Conservation (phyloP, 768 basidiomycete species). For the Boletus speciosus region DNA sequence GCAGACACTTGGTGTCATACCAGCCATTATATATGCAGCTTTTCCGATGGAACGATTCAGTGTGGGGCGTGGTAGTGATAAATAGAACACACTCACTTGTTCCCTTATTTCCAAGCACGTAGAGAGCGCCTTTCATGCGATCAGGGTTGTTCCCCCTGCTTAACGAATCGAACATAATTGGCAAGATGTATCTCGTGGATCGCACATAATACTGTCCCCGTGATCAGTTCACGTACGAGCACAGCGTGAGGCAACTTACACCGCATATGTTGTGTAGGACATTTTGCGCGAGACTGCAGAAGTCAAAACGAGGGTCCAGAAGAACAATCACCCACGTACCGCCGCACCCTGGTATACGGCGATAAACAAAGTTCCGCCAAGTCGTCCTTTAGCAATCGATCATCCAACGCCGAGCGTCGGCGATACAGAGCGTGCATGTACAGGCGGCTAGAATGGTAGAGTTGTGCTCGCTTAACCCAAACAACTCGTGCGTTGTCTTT, state of each 20-base stretch:
- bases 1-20: constrained; percentile 36
- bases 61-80: neutral
- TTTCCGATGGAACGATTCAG: constrained; percentile 10
- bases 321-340: constrained; percentile 42
- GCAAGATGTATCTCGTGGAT: constrained; percentile 64
- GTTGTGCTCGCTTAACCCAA: constrained; percentile 72
- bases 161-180: constrained; percentile 58
- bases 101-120: constrained; percentile 71
- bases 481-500: constrained; percentile 72
- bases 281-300: constrained; percentile 60
- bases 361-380: constrained; percentile 74
- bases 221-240: constrained; percentile 7
- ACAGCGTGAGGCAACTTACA: constrained; percentile 38
- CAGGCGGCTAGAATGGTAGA: constrained; percentile 71
- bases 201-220: constrained; percentile 59
- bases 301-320: neutral
- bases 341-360: constrained; percentile 72
- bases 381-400: constrained; percentile 57
- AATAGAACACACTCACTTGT: constrained; percentile 43
- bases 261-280: constrained; percentile 62
- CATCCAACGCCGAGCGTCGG: constrained; percentile 69
- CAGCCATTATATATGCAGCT: constrained; percentile 69
- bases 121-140: constrained; percentile 92
- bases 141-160: constrained; percentile 81
- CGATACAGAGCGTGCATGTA: constrained; percentile 79